Conservation (phyloP, 495 filamentous ascomycete genomes). For the Echria macrotheca region DNA sequence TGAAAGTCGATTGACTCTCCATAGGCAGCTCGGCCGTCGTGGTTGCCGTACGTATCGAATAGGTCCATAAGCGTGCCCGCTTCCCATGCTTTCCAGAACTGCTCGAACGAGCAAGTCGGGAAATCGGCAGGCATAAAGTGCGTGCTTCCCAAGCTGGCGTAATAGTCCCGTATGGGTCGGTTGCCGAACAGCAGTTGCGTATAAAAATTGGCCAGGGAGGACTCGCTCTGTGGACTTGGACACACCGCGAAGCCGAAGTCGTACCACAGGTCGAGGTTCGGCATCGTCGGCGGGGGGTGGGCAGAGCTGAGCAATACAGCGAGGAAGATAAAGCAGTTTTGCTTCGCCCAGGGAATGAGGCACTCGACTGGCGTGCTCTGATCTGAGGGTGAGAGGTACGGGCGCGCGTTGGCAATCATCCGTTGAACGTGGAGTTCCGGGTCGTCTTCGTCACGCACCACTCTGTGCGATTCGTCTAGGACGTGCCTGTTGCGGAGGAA, state of each 20-base stretch:
- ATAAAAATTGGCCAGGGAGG: neutral
- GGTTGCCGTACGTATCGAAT: neutral
- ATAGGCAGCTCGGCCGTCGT: neutral
- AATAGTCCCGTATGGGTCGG: neutral
- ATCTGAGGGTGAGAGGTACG: neutral
- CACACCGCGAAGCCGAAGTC: slow-evolving; percentile 4
- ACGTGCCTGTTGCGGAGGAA: neutral
- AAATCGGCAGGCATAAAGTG: neutral
- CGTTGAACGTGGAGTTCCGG: neutral
- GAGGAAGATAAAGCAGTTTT: slow-evolving; percentile 5
- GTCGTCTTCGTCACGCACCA: neutral
- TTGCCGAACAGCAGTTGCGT: neutral
- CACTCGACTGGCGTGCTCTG: neutral
- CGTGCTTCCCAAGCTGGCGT: neutral
- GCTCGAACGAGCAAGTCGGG: neutral
- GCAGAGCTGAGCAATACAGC: neutral
- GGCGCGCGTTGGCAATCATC: neutral
- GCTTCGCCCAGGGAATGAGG: neutral
- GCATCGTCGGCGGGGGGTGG: neutral
- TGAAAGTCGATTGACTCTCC: neutral
- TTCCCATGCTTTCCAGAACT: slow-evolving; percentile 6
- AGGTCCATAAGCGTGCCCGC: neutral
- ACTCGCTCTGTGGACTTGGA: neutral
- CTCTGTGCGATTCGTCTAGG: neutral
- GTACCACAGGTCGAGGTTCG: slow-evolving; percentile 5